Percentiles rank a stretch among this genome's conserved stretches.
These are phyloP conservation scores for Scalesia atractyloides DNA, from an alignment of 129 eudicot species.

Conservation along the genomic window DNA sequence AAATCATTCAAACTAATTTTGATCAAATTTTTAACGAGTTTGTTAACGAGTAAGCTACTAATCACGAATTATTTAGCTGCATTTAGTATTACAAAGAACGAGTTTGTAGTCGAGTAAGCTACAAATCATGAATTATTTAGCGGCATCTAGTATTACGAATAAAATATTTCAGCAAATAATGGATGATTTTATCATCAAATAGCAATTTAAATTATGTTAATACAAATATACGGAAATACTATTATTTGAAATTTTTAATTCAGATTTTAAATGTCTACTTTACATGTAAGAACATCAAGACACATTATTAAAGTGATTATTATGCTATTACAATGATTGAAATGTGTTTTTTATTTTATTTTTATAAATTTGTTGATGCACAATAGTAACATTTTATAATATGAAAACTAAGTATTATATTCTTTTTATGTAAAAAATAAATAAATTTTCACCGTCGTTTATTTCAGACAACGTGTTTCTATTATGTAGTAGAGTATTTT, in stretches of 20 bases:
- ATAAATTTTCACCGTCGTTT: too few relatives aligned
- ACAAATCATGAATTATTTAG: not conserved
- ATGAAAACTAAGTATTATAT: too few relatives aligned
- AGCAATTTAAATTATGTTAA: not conserved
- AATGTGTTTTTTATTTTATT: not conserved
- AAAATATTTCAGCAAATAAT: not conserved
- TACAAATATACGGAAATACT: not conserved
- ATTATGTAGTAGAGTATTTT: too few relatives aligned
- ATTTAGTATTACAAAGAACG: not conserved
- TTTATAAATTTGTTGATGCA: not conserved
- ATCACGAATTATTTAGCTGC: not conserved
- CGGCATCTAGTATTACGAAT: not conserved
- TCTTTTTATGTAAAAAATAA: too few relatives aligned
- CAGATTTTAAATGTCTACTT: not conserved
- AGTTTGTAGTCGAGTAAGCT: not conserved
- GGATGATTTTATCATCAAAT: not conserved
- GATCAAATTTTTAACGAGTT: too few relatives aligned
- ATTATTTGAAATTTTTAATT: not conserved
- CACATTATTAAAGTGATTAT: slow-evolving; percentile 5
- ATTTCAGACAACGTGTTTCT: too few relatives aligned
- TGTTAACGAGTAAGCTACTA: not conserved
- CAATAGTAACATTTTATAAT: not conserved
- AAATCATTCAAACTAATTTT: not conserved
- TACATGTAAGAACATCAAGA: slow-evolving; percentile 5
- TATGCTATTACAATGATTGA: slow-evolving; percentile 2